A percentile compares a stretch with the other conserved stretches of the same genome.
phyloP scores from a whole-genome alignment of 2,329 filamentous ascomycete species.

The Monascus ruber region DNA sequence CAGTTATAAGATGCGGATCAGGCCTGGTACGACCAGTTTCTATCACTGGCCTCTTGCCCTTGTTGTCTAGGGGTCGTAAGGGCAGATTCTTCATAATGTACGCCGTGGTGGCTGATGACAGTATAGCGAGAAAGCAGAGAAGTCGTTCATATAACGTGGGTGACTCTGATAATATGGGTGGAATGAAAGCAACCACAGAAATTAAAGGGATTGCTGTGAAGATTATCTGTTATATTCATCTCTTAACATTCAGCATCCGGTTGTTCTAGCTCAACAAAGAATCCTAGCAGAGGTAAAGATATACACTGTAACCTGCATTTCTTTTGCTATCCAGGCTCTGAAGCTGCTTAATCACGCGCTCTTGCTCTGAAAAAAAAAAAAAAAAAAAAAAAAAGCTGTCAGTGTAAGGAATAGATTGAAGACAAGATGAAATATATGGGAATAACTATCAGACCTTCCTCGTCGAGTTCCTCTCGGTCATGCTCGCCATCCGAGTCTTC shows the following conservation, averaged over 20 bases:
- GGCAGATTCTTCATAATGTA: slow-evolving; percentile 26
- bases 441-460: slow-evolving; percentile 47
- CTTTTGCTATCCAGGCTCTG: slow-evolving; percentile 25
- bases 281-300: slow-evolving; percentile 2
- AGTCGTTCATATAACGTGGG: slow-evolving; percentile 11
- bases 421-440: not conserved
- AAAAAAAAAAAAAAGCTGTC: not conserved
- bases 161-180: slow-evolving; percentile 15
- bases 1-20: slow-evolving; percentile 12
- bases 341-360: slow-evolving; percentile 27
- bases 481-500: slow-evolving; percentile 45
- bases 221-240: slow-evolving; percentile 12
- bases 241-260: not conserved
- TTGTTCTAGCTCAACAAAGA: not conserved
- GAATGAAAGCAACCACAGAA: slow-evolving; percentile 20
- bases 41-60: slow-evolving; percentile 17
- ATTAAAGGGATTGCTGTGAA: slow-evolving; percentile 29
- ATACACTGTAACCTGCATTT: slow-evolving; percentile 32
- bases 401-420: slow-evolving; percentile 1
- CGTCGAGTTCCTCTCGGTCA: slow-evolving; percentile 56
- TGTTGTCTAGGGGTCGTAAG: slow-evolving; percentile 14
- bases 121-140: slow-evolving; percentile 19
- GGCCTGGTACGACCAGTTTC: slow-evolving; percentile 10
- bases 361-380: slow-evolving; percentile 24
- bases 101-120: slow-evolving; percentile 27